Evolutionary conservation across 257 asterid species (phyloP).

Genomic region (Solanum okadae): DNA sequence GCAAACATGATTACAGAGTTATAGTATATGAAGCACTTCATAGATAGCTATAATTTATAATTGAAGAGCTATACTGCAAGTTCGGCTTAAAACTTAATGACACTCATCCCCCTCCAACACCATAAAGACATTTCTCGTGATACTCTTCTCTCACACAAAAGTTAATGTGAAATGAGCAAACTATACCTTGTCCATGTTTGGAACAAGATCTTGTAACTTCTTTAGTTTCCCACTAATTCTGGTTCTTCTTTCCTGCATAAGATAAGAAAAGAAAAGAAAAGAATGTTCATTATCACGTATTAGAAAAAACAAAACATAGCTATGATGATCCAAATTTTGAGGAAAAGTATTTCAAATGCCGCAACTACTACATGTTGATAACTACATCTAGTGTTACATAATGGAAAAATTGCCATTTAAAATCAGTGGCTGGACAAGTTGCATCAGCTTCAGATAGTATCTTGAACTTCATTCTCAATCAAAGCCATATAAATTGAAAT

Average conservation of each 20-base stretch:
- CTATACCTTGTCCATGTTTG: slow-evolving; percentile 92
- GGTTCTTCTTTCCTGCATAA: slow-evolving; percentile 70
- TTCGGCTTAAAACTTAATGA: not conserved
- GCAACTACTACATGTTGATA: not conserved
- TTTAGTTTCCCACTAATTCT: slow-evolving; percentile 84
- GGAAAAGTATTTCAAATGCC: not conserved
- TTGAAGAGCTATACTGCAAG: not conserved
- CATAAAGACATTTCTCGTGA: not conserved
- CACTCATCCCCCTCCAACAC: not conserved
- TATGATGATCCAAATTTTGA: not conserved
- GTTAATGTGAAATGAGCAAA: not conserved
- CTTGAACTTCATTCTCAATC: not conserved
- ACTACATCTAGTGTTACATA: not conserved
- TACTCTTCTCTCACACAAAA: not conserved
- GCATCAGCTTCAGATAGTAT: not conserved
- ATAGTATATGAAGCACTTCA: not conserved
- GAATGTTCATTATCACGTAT: no score
- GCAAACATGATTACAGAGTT: not conserved
- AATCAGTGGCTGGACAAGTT: not conserved
- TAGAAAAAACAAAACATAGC: not conserved
- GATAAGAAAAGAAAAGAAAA: not conserved
- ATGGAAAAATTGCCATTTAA: not conserved
- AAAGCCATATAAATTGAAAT: not conserved
- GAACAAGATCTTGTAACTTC: slow-evolving; percentile 89
- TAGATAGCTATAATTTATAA: not conserved